Base-by-base conservation (phyloP, 2,329 filamentous ascomycete species). In the Neofusicoccum cordaticola region DNA sequence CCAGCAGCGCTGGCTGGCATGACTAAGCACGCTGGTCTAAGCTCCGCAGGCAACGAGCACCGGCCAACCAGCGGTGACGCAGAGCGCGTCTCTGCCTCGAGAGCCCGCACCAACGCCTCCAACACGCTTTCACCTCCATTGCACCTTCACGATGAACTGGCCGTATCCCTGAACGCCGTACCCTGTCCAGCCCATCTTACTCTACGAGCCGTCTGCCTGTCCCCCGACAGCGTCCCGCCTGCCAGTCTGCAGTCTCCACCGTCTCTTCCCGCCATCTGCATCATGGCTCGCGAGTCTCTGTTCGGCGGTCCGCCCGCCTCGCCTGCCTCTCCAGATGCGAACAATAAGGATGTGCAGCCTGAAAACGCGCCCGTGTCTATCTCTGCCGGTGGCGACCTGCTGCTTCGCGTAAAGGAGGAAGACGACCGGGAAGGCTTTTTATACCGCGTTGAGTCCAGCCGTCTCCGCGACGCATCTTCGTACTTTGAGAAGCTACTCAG, bases 401-500 rank as follows among this genome's bases (percentile, higher is more conserved):
- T 92, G 37, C 82, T 93, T 13, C 83, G 88, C 66, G 83, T 92
- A 41, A 83, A 83, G 7, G 90, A 92, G 71, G 84, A 88, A 67
- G 87, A 85, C 41, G 86, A 83, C 2, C 78, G 75, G 48, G 77
- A 83, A 66, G 81, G 82, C 50, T 78, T 88, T 72, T 78, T 81
- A 12, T 92, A 88, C 71, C 83, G 89, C 31, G 88, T 90, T 48
- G 82, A 83, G 58, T 78, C 88, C 1, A 78, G 78, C 12, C 78
- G 78, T 0, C 79, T 93, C 39, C 85, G 82, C 74, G 80, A 80
- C 67, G 82, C 85, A 66, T 92, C 90, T 4, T 85, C 84, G 64
- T 93, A 92, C 75, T 93, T 93, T 73, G 82, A 82, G 63, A 86
- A 86, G 64, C 82, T 93, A 15, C 81, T 93, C 2, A 84, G 85